Conservation (phyloP, 306 rosid genomes). For the Coriaria nepalensis region DNA sequence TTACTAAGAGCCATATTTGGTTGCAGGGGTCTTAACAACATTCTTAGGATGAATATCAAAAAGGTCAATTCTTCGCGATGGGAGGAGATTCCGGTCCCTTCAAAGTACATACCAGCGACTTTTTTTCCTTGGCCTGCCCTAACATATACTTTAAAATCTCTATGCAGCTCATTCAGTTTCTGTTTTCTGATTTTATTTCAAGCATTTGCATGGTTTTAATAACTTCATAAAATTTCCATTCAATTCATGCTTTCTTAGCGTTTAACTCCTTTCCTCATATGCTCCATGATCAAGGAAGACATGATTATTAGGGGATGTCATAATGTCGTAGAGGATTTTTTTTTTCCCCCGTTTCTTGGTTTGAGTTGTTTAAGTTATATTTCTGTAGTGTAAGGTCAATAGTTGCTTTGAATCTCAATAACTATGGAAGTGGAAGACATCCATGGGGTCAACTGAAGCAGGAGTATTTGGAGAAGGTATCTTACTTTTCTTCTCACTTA, state of each 20-base stretch:
- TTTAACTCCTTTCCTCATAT: too few species aligned
- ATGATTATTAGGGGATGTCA: too few species aligned
- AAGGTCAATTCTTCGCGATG: constrained; percentile 70
- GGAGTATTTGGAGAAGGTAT: constrained; percentile 88
- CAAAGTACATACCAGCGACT: constrained; percentile 34
- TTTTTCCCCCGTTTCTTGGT: constrained; percentile 9
- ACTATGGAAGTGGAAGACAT: constrained; percentile 93
- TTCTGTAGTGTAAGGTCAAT: constrained; percentile 78
- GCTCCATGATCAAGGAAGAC: too few species aligned
- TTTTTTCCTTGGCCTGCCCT: constrained; percentile 1
- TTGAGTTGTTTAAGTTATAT: constrained; percentile 17
- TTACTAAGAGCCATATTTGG: constrained; percentile 17
- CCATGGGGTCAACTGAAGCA: constrained; percentile 93
- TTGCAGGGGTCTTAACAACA: constrained; percentile 79
- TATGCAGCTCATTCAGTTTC: neutral
- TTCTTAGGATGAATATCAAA: constrained; percentile 76
- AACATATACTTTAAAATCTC: neutral
- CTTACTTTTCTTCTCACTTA: neutral
- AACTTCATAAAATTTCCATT: neutral
- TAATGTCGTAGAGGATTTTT: neutral
- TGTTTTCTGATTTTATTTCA: neutral
- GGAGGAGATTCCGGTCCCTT: constrained; percentile 72
- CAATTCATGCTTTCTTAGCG: neutral
- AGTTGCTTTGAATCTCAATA: constrained; percentile 87
- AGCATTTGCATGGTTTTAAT: neutral